These are phyloP conservation scores for Stephania cephalantha DNA, from an alignment of 164 flowering plant genomes.

Conservation along the genomic window DNA sequence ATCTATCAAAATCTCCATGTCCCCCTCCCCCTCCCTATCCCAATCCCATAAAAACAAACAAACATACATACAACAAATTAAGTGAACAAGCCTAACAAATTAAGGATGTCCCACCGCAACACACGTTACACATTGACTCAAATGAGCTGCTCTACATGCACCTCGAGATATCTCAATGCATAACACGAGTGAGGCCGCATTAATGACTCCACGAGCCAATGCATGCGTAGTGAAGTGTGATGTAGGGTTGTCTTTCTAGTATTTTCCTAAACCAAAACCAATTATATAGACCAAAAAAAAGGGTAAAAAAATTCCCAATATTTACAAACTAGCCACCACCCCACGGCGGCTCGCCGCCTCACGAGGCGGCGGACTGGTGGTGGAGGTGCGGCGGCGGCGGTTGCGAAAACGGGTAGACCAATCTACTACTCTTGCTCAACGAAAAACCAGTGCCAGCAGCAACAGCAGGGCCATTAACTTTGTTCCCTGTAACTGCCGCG, in stretches of 20 bases:
- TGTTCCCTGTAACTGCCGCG: neutral
- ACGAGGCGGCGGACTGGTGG: slow-evolving; percentile 27
- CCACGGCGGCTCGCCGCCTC: neutral
- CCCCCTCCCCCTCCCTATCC: neutral
- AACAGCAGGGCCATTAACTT: too few species aligned
- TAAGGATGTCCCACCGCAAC: too few species aligned
- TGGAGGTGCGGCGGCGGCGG: slow-evolving; percentile 10
- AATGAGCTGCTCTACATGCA: too few species aligned
- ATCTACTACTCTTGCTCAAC: slow-evolving; percentile 4
- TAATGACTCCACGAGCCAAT: too few species aligned
- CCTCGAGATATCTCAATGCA: too few species aligned
- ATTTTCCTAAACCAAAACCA: too few species aligned
- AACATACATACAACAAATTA: neutral
- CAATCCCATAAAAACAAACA: neutral
- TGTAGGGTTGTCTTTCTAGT: too few species aligned
- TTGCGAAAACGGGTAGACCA: slow-evolving; percentile 23
- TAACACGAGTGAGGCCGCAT: too few species aligned
- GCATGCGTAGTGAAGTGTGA: too few species aligned
- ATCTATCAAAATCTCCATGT: slow-evolving; percentile 5
- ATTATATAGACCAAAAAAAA: slow-evolving; percentile 5
- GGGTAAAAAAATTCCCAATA: neutral
- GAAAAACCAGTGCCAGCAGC: neutral
- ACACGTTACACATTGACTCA: too few species aligned
- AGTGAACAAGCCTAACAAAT: too few species aligned
- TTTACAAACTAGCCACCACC: neutral